Percentiles rank a stretch among this genome's conserved stretches.
phyloP scores from a whole-genome alignment of 2,329 filamentous ascomycete species.

The Chrysosporium keratinophilum region DNA sequence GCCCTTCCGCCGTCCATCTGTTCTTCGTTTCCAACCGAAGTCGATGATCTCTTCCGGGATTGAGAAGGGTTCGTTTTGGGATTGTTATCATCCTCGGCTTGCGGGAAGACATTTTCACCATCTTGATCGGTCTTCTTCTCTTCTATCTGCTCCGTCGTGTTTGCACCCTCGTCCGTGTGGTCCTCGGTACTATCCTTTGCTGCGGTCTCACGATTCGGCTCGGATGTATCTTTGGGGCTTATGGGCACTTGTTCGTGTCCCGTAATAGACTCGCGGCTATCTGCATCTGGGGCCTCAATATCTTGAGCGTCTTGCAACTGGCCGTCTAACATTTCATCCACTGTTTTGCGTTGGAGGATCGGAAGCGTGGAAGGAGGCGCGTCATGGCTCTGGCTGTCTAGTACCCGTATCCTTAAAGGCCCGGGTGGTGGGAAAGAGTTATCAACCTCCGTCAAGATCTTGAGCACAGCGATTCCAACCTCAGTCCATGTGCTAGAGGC shows the following conservation, averaged over 20 bases:
- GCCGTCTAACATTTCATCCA: background rate
- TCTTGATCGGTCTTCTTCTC: conserved; percentile 3
- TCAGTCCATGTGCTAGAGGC: conserved; percentile 36
- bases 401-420: background rate
- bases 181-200: background rate
- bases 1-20: conserved; percentile 45
- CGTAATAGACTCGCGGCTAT: background rate
- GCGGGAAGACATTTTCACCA: conserved; percentile 4
- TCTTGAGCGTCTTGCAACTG: background rate
- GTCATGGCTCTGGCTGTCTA: background rate
- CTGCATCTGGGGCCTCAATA: background rate
- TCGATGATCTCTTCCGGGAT: conserved; percentile 50
- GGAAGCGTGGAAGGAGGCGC: conserved; percentile 10
- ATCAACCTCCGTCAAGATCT: conserved; percentile 29
- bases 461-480: conserved; percentile 41
- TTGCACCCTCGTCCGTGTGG: background rate
- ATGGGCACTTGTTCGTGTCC: background rate
- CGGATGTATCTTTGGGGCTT: background rate
- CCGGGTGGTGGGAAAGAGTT: background rate
- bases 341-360: conserved; percentile 7
- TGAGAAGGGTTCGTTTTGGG: conserved; percentile 22
- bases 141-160: background rate
- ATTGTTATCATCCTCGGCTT: conserved; percentile 23
- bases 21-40: conserved; percentile 50
- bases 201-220: background rate